Evolutionary conservation across 805 yeast species (phyloP).

Genomic region (Metschnikowia aberdeeniae): DNA sequence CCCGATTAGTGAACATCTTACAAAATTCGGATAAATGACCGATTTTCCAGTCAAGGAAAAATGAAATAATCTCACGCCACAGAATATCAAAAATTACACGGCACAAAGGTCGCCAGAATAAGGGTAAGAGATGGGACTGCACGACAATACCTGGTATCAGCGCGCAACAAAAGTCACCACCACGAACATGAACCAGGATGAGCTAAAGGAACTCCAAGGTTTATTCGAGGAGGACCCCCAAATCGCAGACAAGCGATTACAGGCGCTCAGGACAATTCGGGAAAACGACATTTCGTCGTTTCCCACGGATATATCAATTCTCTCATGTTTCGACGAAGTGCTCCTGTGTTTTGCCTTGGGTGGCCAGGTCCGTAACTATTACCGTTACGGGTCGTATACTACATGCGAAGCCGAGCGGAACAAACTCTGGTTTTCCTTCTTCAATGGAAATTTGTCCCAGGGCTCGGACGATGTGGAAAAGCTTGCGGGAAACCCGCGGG

Average conservation of each 20-base stretch:
- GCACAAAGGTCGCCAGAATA: no score
- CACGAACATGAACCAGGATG: slow-evolving; percentile 2
- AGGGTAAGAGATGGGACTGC: no score
- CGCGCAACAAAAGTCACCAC: neutral
- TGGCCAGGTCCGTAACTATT: slow-evolving; percentile 81
- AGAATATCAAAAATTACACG: no score
- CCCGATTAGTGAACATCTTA: no score
- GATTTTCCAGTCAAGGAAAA: no score
- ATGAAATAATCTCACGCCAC: no score
- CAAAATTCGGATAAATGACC: no score
- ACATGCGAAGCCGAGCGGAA: slow-evolving; percentile 66
- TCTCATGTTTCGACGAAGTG: slow-evolving; percentile 83
- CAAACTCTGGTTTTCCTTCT: slow-evolving; percentile 77
- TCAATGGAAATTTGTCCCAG: slow-evolving; percentile 38
- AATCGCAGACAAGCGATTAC: slow-evolving; percentile 13
- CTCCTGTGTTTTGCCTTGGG: slow-evolving; percentile 85
- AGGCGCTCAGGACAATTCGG: slow-evolving; percentile 13
- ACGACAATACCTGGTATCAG: neutral
- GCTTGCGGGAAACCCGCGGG: slow-evolving; percentile 35
- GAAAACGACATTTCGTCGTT: slow-evolving; percentile 19
- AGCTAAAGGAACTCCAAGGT: slow-evolving; percentile 12
- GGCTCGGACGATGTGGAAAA: slow-evolving; percentile 29
- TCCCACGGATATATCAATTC: slow-evolving; percentile 36
- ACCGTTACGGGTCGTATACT: slow-evolving; percentile 75
- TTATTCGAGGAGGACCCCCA: slow-evolving; percentile 14